A percentile compares a stretch with the other conserved stretches of the same genome.
Conservation (phyloP, 73 alveolate species). For the Symbiodinium pilosum region DNA sequence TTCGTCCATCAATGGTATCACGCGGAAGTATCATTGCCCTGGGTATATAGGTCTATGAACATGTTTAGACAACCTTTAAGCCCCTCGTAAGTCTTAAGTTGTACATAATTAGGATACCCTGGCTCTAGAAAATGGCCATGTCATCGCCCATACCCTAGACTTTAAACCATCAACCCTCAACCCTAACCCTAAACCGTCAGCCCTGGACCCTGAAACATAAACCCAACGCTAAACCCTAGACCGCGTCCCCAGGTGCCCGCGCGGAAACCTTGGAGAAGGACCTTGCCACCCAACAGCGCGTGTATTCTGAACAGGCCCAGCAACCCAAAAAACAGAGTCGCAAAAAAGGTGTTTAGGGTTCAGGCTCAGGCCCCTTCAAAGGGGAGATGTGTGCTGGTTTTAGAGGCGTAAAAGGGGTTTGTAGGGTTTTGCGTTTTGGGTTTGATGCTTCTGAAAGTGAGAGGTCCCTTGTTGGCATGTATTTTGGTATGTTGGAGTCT, state of each 20-base stretch:
- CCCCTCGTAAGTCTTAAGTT: no score
- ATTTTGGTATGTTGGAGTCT: neutral
- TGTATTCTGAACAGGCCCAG: neutral
- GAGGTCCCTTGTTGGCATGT: neutral
- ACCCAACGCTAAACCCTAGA: neutral
- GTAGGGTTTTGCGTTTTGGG: neutral
- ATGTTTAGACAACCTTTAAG: no score
- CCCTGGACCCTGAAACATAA: neutral
- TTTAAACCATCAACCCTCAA: neutral
- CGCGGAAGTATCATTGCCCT: no score
- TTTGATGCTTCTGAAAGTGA: neutral
- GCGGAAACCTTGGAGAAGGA: slow-evolving; percentile 63
- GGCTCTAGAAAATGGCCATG: no score
- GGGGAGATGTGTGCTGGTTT: neutral
- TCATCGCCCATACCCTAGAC: neutral
- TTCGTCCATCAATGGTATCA: no score
- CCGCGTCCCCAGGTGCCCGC: neutral
- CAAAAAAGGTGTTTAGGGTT: no score
- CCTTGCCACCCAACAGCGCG: neutral
- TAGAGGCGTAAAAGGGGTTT: neutral
- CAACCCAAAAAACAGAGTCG: neutral
- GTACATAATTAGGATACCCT: no score
- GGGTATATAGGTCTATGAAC: no score
- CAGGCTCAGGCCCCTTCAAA: neutral
- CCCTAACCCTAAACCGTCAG: neutral